Conservation (phyloP, 2,329 filamentous ascomycete species). For the Dactylonectria estremocensis region DNA sequence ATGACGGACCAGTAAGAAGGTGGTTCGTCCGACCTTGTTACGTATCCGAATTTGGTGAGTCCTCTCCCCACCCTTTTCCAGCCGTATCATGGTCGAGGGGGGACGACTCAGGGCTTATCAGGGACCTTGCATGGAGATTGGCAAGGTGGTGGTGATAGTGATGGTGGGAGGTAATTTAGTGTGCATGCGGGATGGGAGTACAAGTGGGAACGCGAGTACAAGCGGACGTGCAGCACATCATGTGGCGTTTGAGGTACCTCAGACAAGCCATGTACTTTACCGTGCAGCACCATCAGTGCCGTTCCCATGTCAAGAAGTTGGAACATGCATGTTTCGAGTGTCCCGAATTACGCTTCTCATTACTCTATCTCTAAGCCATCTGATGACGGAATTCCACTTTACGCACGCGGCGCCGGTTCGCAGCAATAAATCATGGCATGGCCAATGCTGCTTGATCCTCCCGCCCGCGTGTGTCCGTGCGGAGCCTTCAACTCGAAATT, state of each 20-base stretch:
- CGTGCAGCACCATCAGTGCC: too few species aligned
- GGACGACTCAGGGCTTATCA: conserved; percentile 32
- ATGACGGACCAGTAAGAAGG: conserved; percentile 44
- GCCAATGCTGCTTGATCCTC: neutral
- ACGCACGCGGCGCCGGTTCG: neutral
- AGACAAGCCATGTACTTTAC: neutral
- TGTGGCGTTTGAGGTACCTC: too few species aligned
- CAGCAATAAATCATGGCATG: neutral
- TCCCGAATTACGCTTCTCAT: neutral
- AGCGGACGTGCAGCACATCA: too few species aligned
- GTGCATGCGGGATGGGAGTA: neutral
- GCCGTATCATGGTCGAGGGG: conserved; percentile 15
- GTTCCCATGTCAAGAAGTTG: neutral
- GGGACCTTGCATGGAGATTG: conserved; percentile 31
- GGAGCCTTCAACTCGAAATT: neutral
- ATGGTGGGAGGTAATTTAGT: neutral
- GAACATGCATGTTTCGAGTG: conserved; percentile 11
- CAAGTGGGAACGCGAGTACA: neutral
- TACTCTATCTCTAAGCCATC: neutral
- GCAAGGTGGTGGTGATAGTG: conserved; percentile 10
- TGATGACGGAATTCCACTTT: neutral
- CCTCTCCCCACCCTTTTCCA: conserved; percentile 13
- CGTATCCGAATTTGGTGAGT: conserved; percentile 57
- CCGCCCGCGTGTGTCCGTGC: neutral
- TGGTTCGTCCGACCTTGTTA: conserved; percentile 46